Evolutionary conservation across 768 basidiomycete species (phyloP).

Genomic region (Lyophyllum atratum): DNA sequence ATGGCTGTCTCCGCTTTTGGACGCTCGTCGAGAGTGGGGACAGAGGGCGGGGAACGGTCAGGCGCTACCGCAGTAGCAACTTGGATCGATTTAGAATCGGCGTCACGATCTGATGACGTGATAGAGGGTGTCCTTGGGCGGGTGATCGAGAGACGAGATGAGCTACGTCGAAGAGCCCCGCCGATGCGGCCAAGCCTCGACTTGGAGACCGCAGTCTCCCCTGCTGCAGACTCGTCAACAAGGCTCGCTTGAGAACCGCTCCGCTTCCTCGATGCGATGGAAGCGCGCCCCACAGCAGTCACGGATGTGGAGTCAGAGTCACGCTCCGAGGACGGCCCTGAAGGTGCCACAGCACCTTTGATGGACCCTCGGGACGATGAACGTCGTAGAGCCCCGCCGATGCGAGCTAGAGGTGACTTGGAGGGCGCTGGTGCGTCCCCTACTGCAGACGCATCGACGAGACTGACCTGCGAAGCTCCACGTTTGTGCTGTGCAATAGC

Average conservation of each 20-base stretch:
- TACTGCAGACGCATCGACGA: neutral
- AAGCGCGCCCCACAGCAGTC: neutral
- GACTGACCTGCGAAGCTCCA: neutral
- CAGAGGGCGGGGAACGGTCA: constrained; percentile 23
- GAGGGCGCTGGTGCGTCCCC: neutral
- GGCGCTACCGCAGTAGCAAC: constrained; percentile 16
- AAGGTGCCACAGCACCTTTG: neutral
- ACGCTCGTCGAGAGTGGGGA: constrained; percentile 68
- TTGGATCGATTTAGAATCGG: constrained; percentile 27
- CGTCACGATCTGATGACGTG: constrained; percentile 23
- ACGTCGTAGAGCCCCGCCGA: neutral
- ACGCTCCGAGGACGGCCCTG: neutral
- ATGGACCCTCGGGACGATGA: neutral
- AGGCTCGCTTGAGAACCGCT: neutral
- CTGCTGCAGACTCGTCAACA: neutral
- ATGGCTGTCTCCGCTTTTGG: constrained; percentile 59
- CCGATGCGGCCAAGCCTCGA: neutral
- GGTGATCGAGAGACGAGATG: constrained; percentile 33
- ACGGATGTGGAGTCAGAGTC: neutral
- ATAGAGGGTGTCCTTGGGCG: constrained; percentile 32
- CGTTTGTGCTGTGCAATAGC: neutral
- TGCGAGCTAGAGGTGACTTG: neutral
- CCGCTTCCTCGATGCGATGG: neutral
- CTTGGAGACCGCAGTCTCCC: neutral
- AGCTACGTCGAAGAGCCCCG: neutral